Evolutionary conservation across 208 protist genomes (phyloP), one percentile per base, ranked within the genome.

Genomic region (Vickermania spadyakhi): DNA sequence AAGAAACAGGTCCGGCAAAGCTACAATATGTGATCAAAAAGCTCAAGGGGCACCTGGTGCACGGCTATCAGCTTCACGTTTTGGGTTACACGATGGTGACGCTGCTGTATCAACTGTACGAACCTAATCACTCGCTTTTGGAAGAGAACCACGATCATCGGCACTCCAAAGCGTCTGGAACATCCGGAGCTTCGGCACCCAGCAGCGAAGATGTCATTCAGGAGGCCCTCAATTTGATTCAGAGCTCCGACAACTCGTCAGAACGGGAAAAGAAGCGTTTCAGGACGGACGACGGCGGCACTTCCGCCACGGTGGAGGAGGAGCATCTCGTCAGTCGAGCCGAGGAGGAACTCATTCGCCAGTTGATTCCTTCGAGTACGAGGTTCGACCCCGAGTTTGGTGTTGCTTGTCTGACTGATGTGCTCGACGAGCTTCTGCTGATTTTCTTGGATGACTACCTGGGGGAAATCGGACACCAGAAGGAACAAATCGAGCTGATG

Each of bases 371-470:
- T n/a, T 3, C 11, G 25, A 58, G 60, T 29, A 56, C 55, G 5
- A 1, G 45, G 26, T 90, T 91, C 68, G 84, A 88, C 74, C 67
- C 81, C 56, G 74, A 58, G 23, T 81, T 89, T 62, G 88, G 84
- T 54, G 69, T 92, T 18, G 30, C 60, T 30, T 91, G 78, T 36
- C 66, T 94, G 25, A 91, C 79, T 11, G 56, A 60, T 1, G 75
- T 82, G 45, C 53, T 93, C 41, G 81, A 91, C 57, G 79, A 86
- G 50, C 57, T 94, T 25, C 77, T 96, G 63, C 66, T 69, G 29
- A 86, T 94, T 70, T 88, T 94, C 60, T 66, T 94, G 5, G 90
- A 94, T 62, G 90, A 93, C 83, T 94, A 96, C 77, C 87, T 96
- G 49, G 90, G 86, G 14, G 86, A 91, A 60, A 71, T 91, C 0